phyloP scores from a whole-genome alignment of 306 rosid genomes.

The Quercus engelmannii region DNA sequence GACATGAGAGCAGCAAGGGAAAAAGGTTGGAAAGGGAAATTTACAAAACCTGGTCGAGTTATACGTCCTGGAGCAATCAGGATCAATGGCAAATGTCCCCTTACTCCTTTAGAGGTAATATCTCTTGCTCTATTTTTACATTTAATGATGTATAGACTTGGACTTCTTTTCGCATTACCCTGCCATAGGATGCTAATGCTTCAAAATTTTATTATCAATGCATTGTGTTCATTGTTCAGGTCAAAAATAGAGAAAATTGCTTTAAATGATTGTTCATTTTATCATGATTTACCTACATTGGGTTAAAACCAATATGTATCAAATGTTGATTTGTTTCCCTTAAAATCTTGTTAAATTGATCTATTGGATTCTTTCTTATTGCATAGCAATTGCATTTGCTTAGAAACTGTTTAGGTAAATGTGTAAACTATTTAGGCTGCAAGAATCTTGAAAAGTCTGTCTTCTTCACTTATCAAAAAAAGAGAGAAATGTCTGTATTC shows the following conservation, averaged over 20 bases:
- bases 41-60: slow-evolving; percentile 91
- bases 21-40: slow-evolving; percentile 97
- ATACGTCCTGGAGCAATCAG: slow-evolving; percentile 97
- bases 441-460: background rate
- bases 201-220: background rate
- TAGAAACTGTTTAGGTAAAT: background rate
- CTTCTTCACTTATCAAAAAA: no score
- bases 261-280: background rate
- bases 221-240: background rate
- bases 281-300: background rate
- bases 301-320: background rate
- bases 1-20: slow-evolving; percentile 96
- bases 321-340: background rate
- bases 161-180: background rate
- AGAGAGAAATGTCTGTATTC: background rate
- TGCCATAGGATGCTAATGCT: no score
- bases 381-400: background rate
- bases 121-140: background rate
- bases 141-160: background rate
- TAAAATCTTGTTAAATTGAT: background rate
- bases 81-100: slow-evolving; percentile 96
- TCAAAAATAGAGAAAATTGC: background rate
- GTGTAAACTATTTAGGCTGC: background rate
- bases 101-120: slow-evolving; percentile 89
- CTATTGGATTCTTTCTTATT: background rate